These are phyloP conservation scores for Vitellaria paradoxa DNA, from an alignment of 179 eudicot genomes.

Conservation along the genomic window DNA sequence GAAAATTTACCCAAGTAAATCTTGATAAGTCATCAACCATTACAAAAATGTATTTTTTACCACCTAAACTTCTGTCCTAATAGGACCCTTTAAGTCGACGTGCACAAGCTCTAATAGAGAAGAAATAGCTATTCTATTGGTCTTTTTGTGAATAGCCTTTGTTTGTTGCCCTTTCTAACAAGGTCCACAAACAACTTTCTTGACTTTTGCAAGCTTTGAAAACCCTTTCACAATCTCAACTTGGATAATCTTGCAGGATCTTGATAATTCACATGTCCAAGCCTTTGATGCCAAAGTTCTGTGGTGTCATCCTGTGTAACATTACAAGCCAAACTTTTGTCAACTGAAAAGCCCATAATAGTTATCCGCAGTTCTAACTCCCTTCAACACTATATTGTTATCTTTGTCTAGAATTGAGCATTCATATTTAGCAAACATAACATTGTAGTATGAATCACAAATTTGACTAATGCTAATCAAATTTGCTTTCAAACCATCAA, in stretches of 20 bases:
- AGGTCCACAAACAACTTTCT: too few relatives aligned
- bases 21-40: too few relatives aligned
- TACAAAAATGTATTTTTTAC: too few relatives aligned
- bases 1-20: too few relatives aligned
- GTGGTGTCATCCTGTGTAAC: background rate
- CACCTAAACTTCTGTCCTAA: too few relatives aligned
- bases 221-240: too few relatives aligned
- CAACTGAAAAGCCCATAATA: background rate
- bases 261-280: background rate
- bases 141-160: too few relatives aligned
- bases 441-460: background rate
- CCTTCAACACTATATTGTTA: background rate
- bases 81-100: too few relatives aligned
- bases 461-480: background rate
- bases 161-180: too few relatives aligned
- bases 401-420: background rate
- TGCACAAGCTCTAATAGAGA: too few relatives aligned
- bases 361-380: background rate
- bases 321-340: background rate
- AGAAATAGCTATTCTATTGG: too few relatives aligned
- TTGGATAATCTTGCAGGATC: background rate
- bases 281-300: background rate
- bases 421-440: background rate
- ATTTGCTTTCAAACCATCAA: background rate
- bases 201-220: too few relatives aligned